A percentile compares a stretch with the other conserved stretches of the same genome.
Conservation (phyloP, 805 yeast species). For the Nakazawaea ambrosiae region DNA sequence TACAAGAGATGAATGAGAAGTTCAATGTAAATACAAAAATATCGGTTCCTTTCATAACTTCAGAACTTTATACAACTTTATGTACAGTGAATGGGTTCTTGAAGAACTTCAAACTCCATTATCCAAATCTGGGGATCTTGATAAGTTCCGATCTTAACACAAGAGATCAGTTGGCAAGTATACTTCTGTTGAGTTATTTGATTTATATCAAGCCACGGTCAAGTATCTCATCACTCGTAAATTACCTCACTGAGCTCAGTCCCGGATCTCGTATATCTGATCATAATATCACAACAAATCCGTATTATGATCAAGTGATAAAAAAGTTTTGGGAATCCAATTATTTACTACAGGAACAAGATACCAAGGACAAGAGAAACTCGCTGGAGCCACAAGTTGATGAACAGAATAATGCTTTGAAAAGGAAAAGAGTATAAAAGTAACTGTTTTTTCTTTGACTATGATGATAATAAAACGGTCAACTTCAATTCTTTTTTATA, state of each 20-base stretch:
- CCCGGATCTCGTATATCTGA: too few species aligned
- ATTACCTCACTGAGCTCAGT: too few species aligned
- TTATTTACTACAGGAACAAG: neutral
- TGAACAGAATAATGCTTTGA: neutral
- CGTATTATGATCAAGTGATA: constrained; percentile 2
- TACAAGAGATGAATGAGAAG: constrained; percentile 4
- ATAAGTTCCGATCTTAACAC: neutral
- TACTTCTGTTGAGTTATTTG: constrained; percentile 5
- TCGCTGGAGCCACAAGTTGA: neutral
- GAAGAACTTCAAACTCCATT: constrained; percentile 1
- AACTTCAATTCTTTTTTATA: too few species aligned
- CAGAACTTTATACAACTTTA: neutral
- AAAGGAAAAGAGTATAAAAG: constrained; percentile 8
- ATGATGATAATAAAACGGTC: too few species aligned
- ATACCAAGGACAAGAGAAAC: constrained; percentile 2
- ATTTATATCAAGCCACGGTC: constrained; percentile 1
- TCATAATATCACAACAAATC: neutral
- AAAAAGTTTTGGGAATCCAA: constrained; percentile 5
- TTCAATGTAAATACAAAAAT: neutral
- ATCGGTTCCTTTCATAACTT: constrained; percentile 2
- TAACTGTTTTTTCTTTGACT: too few species aligned
- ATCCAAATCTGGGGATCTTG: constrained; percentile 7
- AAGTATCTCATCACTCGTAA: neutral
- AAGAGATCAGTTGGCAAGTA: neutral
- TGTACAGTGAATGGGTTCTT: constrained; percentile 1